Conservation (phyloP, 495 filamentous ascomycete genomes). For the Extremus antarcticus region DNA sequence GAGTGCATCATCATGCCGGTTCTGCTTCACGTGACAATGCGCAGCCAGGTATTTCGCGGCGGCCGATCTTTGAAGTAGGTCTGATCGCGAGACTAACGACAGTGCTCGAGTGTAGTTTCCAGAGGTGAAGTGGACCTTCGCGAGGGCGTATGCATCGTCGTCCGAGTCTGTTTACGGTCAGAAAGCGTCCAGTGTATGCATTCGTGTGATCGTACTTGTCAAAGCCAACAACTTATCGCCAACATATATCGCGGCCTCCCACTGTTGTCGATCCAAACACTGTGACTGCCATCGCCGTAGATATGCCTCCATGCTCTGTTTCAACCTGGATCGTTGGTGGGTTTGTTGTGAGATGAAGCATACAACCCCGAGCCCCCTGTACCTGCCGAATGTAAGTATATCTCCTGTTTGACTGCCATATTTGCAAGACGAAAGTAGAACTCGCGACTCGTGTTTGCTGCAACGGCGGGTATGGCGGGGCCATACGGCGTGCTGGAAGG, state of each 20-base stretch:
- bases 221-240: constrained; percentile 92
- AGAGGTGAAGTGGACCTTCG: constrained; percentile 85
- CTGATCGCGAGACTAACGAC: constrained; percentile 70
- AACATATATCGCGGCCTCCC: constrained; percentile 90
- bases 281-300: constrained; percentile 88
- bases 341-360: neutral
- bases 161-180: constrained; percentile 55
- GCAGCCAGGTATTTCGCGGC: constrained; percentile 86
- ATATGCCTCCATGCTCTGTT: constrained; percentile 66
- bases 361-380: neutral
- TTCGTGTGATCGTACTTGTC: constrained; percentile 51
- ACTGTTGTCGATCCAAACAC: constrained; percentile 83
- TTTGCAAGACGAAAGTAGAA: too few relatives aligned
- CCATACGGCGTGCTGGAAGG: too few relatives aligned
- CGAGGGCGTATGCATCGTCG: constrained; percentile 86
- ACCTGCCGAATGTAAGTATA: neutral
- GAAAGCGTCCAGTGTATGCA: constrained; percentile 6
- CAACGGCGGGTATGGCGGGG: too few relatives aligned
- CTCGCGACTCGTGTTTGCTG: too few relatives aligned
- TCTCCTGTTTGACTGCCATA: too few relatives aligned
- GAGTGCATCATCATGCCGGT: constrained; percentile 79
- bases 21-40: constrained; percentile 85
- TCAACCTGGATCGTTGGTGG: constrained; percentile 4
- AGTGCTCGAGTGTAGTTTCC: constrained; percentile 88
- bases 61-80: constrained; percentile 67